Evolutionary conservation across 257 asterid species (phyloP).

Genomic region (Solanum sejunctum): DNA sequence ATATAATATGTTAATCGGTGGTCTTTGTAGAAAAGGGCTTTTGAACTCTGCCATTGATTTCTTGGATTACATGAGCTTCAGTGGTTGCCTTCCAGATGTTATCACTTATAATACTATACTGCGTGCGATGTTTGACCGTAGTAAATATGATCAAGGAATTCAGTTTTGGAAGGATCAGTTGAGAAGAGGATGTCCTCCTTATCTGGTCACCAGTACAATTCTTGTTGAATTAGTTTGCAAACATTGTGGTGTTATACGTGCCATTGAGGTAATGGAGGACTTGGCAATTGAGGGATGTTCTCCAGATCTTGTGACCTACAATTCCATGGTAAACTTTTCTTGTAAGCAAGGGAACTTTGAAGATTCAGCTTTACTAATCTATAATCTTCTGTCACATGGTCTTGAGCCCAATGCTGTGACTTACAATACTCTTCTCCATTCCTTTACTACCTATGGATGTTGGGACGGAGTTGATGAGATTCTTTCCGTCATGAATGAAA

Average conservation of each 20-base stretch:
- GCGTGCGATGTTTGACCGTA: slow-evolving; percentile 51
- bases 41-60: slow-evolving; percentile 44
- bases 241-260: slow-evolving; percentile 44
- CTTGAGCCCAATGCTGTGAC: slow-evolving; percentile 60
- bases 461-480: slow-evolving; percentile 62
- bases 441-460: slow-evolving; percentile 42
- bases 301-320: slow-evolving; percentile 77
- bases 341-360: slow-evolving; percentile 50
- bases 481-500: slow-evolving; percentile 45
- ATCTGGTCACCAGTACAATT: slow-evolving; percentile 52
- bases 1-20: slow-evolving; percentile 73
- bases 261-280: slow-evolving; percentile 72
- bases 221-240: slow-evolving; percentile 53
- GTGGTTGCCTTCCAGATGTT: slow-evolving; percentile 83
- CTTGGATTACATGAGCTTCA: slow-evolving; percentile 62
- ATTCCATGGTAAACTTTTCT: slow-evolving; percentile 53
- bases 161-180: slow-evolving; percentile 71
- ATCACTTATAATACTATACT: slow-evolving; percentile 62
- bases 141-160: slow-evolving; percentile 53
- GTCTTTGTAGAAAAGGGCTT: slow-evolving; percentile 54
- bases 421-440: slow-evolving; percentile 73
- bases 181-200: slow-evolving; percentile 81
- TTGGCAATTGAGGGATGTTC: slow-evolving; percentile 69
- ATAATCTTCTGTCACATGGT: slow-evolving; percentile 49
- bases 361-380: slow-evolving; percentile 34